These are phyloP conservation scores for Trichoderma orchidacearum DNA, from an alignment of 495 filamentous ascomycete species.

Conservation along the genomic window DNA sequence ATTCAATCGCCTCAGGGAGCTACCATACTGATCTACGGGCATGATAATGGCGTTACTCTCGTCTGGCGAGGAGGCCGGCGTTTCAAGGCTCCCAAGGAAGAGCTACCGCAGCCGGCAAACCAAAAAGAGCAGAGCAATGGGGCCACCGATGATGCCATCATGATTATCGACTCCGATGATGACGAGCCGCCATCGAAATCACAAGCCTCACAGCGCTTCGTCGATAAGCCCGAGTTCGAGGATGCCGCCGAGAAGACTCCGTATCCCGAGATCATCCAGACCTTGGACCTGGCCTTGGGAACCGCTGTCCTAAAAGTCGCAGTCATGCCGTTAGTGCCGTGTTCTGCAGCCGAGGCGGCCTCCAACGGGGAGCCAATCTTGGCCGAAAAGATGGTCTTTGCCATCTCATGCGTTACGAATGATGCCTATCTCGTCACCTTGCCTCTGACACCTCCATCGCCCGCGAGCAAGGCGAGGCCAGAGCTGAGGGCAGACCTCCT, in stretches of 20 bases:
- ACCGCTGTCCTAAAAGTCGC: constrained; percentile 47
- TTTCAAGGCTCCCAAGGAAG: constrained; percentile 34
- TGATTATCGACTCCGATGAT: constrained; percentile 73
- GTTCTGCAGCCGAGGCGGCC: constrained; percentile 27
- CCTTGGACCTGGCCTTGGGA: constrained; percentile 53
- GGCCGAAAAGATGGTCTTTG: constrained; percentile 51
- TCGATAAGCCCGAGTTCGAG: constrained; percentile 34
- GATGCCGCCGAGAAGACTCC: constrained; percentile 24
- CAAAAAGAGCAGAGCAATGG: constrained; percentile 28
- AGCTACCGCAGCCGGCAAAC: constrained; percentile 13
- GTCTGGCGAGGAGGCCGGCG: constrained; percentile 68
- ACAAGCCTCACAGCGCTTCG: constrained; percentile 10
- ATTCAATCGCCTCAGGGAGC: constrained; percentile 70
- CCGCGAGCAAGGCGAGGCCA: constrained; percentile 34
- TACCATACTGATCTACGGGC: constrained; percentile 68
- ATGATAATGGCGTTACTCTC: constrained; percentile 63
- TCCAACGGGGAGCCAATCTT: constrained; percentile 48
- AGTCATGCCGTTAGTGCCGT: constrained; percentile 36
- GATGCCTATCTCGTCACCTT: constrained; percentile 56
- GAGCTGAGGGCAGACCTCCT: constrained; percentile 31
- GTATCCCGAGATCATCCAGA: constrained; percentile 44
- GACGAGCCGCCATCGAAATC: constrained; percentile 28
- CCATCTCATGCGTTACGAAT: constrained; percentile 55
- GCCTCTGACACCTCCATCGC: constrained; percentile 61
- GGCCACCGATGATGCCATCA: constrained; percentile 42